phyloP scores from a whole-genome alignment of 345 rosid genomes.

The Citrus medica region DNA sequence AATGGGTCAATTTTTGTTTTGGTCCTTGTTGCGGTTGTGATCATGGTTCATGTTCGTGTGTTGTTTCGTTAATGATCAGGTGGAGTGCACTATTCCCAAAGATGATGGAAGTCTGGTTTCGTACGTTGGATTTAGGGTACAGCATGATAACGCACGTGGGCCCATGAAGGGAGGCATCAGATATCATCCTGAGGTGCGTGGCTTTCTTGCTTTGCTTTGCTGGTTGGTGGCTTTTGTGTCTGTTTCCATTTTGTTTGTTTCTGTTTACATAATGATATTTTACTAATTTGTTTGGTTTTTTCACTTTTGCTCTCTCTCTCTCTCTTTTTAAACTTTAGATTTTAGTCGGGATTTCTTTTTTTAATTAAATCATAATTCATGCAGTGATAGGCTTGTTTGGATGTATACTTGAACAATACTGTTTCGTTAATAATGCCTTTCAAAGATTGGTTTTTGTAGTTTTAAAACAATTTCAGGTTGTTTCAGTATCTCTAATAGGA shows the following conservation, averaged over 20 bases:
- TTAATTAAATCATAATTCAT: not conserved
- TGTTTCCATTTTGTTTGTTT: not conserved
- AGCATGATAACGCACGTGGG: conserved; percentile 97
- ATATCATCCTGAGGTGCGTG: conserved; percentile 89
- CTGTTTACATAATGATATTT: not conserved
- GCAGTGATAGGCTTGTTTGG: not conserved
- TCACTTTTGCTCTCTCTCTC: not conserved
- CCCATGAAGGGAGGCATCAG: conserved; percentile 99
- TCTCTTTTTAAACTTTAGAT: not conserved
- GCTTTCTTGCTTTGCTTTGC: not conserved
- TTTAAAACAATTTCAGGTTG: not conserved
- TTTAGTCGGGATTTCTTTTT: not conserved
- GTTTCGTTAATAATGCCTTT: not conserved
- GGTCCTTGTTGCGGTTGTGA: not conserved
- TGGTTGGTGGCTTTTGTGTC: not conserved
- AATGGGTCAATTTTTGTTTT: not conserved
- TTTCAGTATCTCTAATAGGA: not conserved
- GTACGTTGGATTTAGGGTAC: conserved; percentile 91
- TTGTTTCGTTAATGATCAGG: conserved; percentile 39
- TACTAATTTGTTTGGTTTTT: not conserved
- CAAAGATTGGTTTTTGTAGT: not conserved
- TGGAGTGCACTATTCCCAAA: conserved; percentile 95
- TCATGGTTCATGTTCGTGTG: not conserved
- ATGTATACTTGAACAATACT: not conserved
- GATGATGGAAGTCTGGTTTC: conserved; percentile 92